phyloP scores from a whole-genome alignment of 139 green algal genomes.

The Closterium sp. region DNA sequence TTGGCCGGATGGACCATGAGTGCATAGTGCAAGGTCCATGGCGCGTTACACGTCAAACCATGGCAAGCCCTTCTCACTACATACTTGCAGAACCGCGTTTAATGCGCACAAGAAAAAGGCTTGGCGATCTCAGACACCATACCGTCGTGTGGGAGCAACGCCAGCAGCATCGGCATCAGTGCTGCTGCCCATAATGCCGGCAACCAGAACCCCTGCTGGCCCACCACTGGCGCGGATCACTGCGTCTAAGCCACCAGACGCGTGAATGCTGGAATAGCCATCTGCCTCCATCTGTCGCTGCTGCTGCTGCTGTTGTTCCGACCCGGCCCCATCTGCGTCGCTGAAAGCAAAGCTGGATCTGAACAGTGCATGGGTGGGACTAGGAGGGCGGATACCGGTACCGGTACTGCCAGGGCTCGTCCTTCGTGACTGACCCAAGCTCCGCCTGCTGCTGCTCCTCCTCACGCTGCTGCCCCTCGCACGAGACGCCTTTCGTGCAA shows the following conservation, averaged over 20 bases:
- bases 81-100: too few relatives aligned
- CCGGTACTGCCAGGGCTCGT: neutral
- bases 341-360: neutral
- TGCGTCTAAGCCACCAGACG: too few relatives aligned
- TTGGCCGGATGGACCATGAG: too few relatives aligned
- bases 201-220: too few relatives aligned
- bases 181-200: too few relatives aligned
- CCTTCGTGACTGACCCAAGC: neutral
- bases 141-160: neutral
- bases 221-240: too few relatives aligned
- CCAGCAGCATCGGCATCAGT: neutral
- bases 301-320: neutral
- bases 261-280: too few relatives aligned
- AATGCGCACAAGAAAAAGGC: too few relatives aligned
- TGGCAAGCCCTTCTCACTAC: too few relatives aligned
- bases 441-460: neutral
- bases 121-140: too few relatives aligned
- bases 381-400: neutral
- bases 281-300: neutral
- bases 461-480: neutral
- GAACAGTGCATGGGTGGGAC: neutral
- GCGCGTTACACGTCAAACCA: too few relatives aligned
- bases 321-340: neutral
- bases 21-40: too few relatives aligned
- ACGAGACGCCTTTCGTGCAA: neutral